These are phyloP conservation scores for Linum lewisii DNA, from an alignment of 345 rosid species.

Conservation along the genomic window DNA sequence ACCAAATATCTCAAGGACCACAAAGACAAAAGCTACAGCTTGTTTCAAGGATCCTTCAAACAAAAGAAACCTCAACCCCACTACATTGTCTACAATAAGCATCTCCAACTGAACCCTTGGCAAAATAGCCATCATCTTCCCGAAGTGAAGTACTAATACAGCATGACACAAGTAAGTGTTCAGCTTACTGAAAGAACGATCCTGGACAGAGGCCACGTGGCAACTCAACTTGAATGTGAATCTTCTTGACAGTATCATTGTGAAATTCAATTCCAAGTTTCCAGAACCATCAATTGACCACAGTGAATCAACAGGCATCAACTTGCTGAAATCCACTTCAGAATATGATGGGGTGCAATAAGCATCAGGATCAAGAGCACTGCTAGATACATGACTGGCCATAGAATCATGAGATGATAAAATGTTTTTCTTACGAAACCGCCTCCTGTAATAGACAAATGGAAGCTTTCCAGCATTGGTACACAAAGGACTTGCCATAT, in stretches of 20 bases:
- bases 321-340: conserved; percentile 18
- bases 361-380: conserved; percentile 13
- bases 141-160: conserved; percentile 40
- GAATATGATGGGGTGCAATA: conserved; percentile 22
- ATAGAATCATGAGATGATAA: conserved; percentile 7
- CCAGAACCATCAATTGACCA: conserved; percentile 32
- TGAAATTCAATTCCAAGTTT: conserved; percentile 26
- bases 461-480: conserved; percentile 39
- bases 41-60: conserved; percentile 80
- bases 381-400: conserved; percentile 14
- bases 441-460: conserved; percentile 72
- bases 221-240: conserved; percentile 32
- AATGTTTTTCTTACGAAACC: conserved; percentile 39
- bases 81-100: conserved; percentile 63
- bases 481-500: conserved; percentile 23
- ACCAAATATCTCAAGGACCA: conserved; percentile 41
- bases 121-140: conserved; percentile 45
- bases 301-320: neutral
- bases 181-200: conserved; percentile 25
- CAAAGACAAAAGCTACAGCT: conserved; percentile 48
- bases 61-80: conserved; percentile 57
- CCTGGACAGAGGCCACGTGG: conserved; percentile 26
- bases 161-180: conserved; percentile 34
- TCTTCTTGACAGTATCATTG: conserved; percentile 24
- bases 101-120: conserved; percentile 81